phyloP scores from a whole-genome alignment of 306 rosid species.

The Vigna hirtella region DNA sequence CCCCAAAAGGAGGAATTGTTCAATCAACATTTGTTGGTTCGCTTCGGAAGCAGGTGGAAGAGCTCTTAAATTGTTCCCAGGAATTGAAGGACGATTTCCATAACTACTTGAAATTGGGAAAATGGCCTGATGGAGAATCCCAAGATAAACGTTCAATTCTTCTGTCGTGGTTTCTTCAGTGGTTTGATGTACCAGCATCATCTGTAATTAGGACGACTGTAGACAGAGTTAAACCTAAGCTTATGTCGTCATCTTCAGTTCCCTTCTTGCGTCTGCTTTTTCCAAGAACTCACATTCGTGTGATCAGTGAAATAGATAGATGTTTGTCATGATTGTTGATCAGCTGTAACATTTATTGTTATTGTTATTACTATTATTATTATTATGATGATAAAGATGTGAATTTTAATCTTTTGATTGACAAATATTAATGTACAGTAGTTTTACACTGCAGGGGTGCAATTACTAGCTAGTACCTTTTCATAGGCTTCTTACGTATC shows the following conservation, averaged over 20 bases:
- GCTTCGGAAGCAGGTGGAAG: conserved; percentile 80
- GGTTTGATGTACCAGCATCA: conserved; percentile 86
- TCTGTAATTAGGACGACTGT: conserved; percentile 57
- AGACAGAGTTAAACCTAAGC: conserved; percentile 66
- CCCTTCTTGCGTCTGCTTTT: conserved; percentile 77
- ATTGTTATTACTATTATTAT: too few species aligned
- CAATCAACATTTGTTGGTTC: conserved; percentile 79
- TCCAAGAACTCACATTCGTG: conserved; percentile 72
- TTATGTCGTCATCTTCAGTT: conserved; percentile 60
- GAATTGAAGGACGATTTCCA: conserved; percentile 72
- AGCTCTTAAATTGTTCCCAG: conserved; percentile 61
- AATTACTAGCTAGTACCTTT: not conserved
- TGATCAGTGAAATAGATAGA: conserved; percentile 65
- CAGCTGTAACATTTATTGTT: not conserved
- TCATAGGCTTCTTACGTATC: not conserved
- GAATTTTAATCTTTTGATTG: not conserved
- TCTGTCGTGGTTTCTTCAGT: conserved; percentile 90
- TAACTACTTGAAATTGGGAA: conserved; percentile 70
- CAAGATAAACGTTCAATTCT: conserved; percentile 61
- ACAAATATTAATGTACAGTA: conserved; percentile 17
- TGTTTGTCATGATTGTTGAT: conserved; percentile 53
- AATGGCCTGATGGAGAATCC: conserved; percentile 76
- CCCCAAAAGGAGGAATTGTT: conserved; percentile 77
- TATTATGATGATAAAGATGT: not conserved
- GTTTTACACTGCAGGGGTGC: not conserved